These are phyloP conservation scores for Epicoccum nigrum DNA, from an alignment of 2,329 filamentous ascomycete species.

Conservation along the genomic window DNA sequence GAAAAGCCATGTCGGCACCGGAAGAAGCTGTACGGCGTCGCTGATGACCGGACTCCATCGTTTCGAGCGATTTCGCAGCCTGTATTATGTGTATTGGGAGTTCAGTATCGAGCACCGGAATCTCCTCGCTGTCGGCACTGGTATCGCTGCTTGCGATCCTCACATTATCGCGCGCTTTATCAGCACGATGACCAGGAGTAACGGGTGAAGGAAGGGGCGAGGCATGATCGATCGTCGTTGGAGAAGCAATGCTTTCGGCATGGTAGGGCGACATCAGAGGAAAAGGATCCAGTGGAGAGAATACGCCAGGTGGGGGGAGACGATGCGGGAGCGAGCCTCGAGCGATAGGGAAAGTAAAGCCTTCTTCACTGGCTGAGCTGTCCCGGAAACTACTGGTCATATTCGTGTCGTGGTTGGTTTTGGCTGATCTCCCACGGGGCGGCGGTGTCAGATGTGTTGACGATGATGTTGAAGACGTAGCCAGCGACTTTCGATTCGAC, in stretches of 20 bases:
- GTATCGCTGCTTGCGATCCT: constrained; percentile 47
- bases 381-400: constrained; percentile 34
- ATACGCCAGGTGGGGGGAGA: constrained; percentile 33
- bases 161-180: constrained; percentile 38
- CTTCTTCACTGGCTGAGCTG: constrained; percentile 36
- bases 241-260: constrained; percentile 35
- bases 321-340: constrained; percentile 28
- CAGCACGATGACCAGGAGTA: constrained; percentile 40
- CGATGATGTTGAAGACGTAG: constrained; percentile 25
- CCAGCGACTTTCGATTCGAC: constrained; percentile 22
- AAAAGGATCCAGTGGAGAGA: constrained; percentile 42
- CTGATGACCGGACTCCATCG: constrained; percentile 22
- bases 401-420: constrained; percentile 22
- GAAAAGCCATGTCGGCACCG: constrained; percentile 37
- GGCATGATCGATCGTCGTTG: constrained; percentile 38
- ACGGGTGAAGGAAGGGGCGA: constrained; percentile 45
- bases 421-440: constrained; percentile 33
- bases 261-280: constrained; percentile 35
- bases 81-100: constrained; percentile 33
- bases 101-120: constrained; percentile 29
- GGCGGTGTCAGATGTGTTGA: constrained; percentile 31
- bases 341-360: constrained; percentile 22
- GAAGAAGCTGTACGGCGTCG: constrained; percentile 46
- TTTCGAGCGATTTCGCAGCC: constrained; percentile 20
- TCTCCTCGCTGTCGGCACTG: constrained; percentile 40